Percentiles rank a stretch among this genome's conserved stretches.
Evolutionary conservation across 805 yeast species (phyloP).

Genomic region (Grigorovia yakushimaensis): DNA sequence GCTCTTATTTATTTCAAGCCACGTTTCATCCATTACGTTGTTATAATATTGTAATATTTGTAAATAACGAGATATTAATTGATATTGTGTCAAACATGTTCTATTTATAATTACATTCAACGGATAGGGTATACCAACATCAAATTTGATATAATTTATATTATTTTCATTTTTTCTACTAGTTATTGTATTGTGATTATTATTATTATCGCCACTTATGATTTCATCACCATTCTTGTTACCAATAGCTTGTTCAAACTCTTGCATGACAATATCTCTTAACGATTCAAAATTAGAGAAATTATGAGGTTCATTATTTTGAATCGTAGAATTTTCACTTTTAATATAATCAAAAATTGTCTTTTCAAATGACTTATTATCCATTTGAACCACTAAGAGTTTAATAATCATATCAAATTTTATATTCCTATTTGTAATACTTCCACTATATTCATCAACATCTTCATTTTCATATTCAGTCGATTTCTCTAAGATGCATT

Average conservation of each 20-base stretch:
- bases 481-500: neutral
- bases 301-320: neutral
- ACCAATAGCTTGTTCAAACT: constrained; percentile 20
- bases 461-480: neutral
- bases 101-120: constrained; percentile 63
- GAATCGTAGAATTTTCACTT: constrained; percentile 2
- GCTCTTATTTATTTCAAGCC: constrained; percentile 55
- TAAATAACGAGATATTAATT: constrained; percentile 65
- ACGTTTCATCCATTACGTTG: constrained; percentile 49
- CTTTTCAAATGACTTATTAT: constrained; percentile 24
- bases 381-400: constrained; percentile 31
- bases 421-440: neutral
- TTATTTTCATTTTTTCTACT: constrained; percentile 18
- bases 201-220: neutral
- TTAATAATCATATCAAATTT: constrained; percentile 17
- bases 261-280: constrained; percentile 35
- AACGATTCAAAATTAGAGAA: constrained; percentile 29
- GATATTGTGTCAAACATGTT: constrained; percentile 67
- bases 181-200: neutral
- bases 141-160: constrained; percentile 45
- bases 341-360: constrained; percentile 12
- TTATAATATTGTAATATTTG: constrained; percentile 54
- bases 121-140: constrained; percentile 75
- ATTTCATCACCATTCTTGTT: neutral
- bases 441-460: neutral